Percentiles rank a stretch among this genome's conserved stretches.
phyloP scores from a whole-genome alignment of 768 basidiomycete genomes.

The Fomitopsis serialis region DNA sequence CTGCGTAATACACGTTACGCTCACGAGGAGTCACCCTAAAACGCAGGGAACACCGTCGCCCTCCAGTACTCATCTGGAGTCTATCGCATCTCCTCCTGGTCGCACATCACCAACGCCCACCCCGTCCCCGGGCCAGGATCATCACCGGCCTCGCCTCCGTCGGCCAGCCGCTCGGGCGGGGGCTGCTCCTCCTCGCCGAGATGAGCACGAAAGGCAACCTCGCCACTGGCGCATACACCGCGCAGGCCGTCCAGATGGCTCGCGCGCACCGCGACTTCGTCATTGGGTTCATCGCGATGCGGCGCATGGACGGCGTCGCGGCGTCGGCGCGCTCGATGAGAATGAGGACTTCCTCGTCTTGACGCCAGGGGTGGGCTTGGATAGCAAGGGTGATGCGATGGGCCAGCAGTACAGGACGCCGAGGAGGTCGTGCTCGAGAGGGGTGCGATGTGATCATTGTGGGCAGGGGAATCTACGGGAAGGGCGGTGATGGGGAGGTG shows the following conservation, averaged over 20 bases:
- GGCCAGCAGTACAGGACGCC: slow-evolving; percentile 97
- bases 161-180: slow-evolving; percentile 79
- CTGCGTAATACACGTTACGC: neutral
- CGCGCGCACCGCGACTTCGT: slow-evolving; percentile 79
- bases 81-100: slow-evolving; percentile 92
- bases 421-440: slow-evolving; percentile 70
- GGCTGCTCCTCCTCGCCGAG: slow-evolving; percentile 87
- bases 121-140: slow-evolving; percentile 94
- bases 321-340: slow-evolving; percentile 33
- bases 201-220: slow-evolving; percentile 93
- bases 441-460: slow-evolving; percentile 96
- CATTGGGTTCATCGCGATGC: slow-evolving; percentile 93
- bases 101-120: slow-evolving; percentile 97
- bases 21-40: no score
- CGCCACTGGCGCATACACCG: slow-evolving; percentile 78
- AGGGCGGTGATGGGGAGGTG: slow-evolving; percentile 38
- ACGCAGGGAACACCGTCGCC: slow-evolving; percentile 88
- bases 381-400: slow-evolving; percentile 60
- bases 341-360: slow-evolving; percentile 85
- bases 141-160: slow-evolving; percentile 85
- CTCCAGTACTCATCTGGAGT: slow-evolving; percentile 92
- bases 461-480: slow-evolving; percentile 89
- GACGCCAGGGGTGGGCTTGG: slow-evolving; percentile 90
- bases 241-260: slow-evolving; percentile 84
- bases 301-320: slow-evolving; percentile 65